Percentiles rank a stretch among this genome's conserved stretches.
Conservation (phyloP, 495 filamentous ascomycete species). For the Trypethelium eluteriae region DNA sequence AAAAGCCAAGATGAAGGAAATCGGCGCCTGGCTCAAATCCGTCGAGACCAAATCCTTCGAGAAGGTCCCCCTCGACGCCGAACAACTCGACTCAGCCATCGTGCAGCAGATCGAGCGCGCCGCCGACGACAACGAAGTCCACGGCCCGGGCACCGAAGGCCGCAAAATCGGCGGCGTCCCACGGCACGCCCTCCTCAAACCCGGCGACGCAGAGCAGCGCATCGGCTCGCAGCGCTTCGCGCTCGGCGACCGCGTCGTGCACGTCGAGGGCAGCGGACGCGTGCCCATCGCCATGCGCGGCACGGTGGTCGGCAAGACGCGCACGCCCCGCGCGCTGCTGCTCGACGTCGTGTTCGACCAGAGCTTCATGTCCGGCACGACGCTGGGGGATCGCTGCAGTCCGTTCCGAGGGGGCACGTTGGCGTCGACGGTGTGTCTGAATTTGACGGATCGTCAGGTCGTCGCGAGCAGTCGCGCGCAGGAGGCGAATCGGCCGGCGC, state of each 20-base stretch:
- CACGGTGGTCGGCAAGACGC: conserved; percentile 85
- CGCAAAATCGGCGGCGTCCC: conserved; percentile 71
- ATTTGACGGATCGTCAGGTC: conserved; percentile 74
- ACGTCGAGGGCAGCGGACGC: conserved; percentile 85
- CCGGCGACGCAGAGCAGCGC: conserved; percentile 83
- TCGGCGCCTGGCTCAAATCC: conserved; percentile 82
- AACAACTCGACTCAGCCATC: conserved; percentile 86
- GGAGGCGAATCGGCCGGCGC: conserved; percentile 40
- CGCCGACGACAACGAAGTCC: conserved; percentile 51
- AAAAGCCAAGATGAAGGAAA: conserved; percentile 74
- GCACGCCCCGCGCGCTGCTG: conserved; percentile 68
- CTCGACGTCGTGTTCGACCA: conserved; percentile 90
- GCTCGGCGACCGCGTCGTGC: conserved; percentile 86
- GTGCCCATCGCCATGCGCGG: conserved; percentile 89
- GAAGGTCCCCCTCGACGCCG: conserved; percentile 84
- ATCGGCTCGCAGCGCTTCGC: conserved; percentile 76
- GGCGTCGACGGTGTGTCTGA: conserved; percentile 71
- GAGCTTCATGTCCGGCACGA: conserved; percentile 93
- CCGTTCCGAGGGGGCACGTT: conserved; percentile 95
- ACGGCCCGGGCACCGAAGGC: conserved; percentile 45
- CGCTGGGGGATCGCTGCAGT: conserved; percentile 80
- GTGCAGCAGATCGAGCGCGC: conserved; percentile 74
- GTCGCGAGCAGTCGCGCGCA: conserved; percentile 65
- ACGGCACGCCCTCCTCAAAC: conserved; percentile 78
- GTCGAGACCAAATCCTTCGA: conserved; percentile 87